Evolutionary conservation across 352 stramenopile species (phyloP), one percentile per base, ranked within the genome.

Genomic region (Globisporangium iwayamae): DNA sequence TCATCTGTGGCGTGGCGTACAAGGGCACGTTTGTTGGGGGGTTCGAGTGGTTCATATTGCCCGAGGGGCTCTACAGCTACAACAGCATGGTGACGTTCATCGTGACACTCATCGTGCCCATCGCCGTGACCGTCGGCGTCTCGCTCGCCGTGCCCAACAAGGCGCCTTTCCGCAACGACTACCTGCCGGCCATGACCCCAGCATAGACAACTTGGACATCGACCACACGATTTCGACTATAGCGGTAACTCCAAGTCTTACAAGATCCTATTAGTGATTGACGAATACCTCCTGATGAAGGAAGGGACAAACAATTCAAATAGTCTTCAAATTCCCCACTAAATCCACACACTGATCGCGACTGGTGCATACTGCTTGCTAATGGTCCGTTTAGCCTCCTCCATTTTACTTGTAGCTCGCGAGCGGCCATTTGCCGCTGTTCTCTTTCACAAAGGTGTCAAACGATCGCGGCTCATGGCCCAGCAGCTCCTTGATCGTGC

Each of bases 1-100:
- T 91, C 60, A 56, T 90, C 39, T 83, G 73, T 41, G 84, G 84
- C 20, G 73, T 78, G 18, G 76, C 80, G 50, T 70, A 76, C 52
- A 72, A 85, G 41, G 79, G 79, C 32, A 79, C 79, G 51, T 90
- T 91, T 60, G 66, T 91, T n/a, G 84, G 79, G 22, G 84, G 79
- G 32, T 90, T 93, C 59, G 77, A 89, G 63, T 90, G 80, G 82
- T 93, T 93, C 52, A 75, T 75, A 16, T 62, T 93, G 47, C 82
- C 82, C 0, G 84, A 93, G 52, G 82, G 82, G 18, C 76, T 91
- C 22, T 93, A 91, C 71, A 87, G 79, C 60, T 69, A 69, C 52
- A 85, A 80, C 74, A 91, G 79, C 57, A 91, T 93, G 82, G 74
- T 91, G 64, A 91, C 83, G 9, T 93, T 93, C 73, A 81, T 93